Percentiles rank a stretch among this genome's conserved stretches.
phyloP scores from a whole-genome alignment of 306 rosid species.

The Arachis hypogaea region DNA sequence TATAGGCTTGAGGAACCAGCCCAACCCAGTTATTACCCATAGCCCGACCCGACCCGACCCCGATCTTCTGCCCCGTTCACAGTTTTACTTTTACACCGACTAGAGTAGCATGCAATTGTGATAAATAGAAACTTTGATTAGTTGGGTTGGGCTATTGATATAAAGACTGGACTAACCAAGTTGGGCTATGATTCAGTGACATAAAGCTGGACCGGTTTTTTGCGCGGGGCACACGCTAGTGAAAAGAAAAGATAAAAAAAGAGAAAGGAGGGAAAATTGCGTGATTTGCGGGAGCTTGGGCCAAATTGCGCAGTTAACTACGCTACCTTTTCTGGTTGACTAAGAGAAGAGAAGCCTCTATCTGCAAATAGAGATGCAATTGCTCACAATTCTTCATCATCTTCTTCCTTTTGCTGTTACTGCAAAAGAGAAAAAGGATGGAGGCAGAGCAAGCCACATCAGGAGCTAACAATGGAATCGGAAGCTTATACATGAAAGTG shows the following conservation, averaged over 20 bases:
- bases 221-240: too few species aligned
- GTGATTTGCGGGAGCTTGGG: conserved; percentile 33
- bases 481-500: conserved; percentile 55
- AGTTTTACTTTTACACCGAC: too few species aligned
- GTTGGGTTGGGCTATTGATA: too few species aligned
- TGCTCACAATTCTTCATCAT: neutral
- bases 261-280: neutral
- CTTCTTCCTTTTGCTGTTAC: neutral
- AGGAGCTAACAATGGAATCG: conserved; percentile 5
- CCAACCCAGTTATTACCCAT: too few species aligned
- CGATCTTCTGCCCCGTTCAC: too few species aligned
- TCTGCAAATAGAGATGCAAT: conserved; percentile 6
- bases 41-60: too few species aligned
- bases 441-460: conserved; percentile 35
- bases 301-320: conserved; percentile 38
- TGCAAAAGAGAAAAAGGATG: conserved; percentile 4
- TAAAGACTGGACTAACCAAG: too few species aligned
- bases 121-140: too few species aligned
- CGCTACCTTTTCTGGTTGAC: conserved; percentile 28
- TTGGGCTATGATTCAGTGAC: too few species aligned
- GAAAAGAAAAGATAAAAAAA: neutral
- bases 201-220: too few species aligned
- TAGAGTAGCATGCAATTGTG: too few species aligned
- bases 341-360: neutral
- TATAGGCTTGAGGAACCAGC: too few species aligned